phyloP scores from a whole-genome alignment of 2,329 filamentous ascomycete genomes.

The Nothophoma quercina region DNA sequence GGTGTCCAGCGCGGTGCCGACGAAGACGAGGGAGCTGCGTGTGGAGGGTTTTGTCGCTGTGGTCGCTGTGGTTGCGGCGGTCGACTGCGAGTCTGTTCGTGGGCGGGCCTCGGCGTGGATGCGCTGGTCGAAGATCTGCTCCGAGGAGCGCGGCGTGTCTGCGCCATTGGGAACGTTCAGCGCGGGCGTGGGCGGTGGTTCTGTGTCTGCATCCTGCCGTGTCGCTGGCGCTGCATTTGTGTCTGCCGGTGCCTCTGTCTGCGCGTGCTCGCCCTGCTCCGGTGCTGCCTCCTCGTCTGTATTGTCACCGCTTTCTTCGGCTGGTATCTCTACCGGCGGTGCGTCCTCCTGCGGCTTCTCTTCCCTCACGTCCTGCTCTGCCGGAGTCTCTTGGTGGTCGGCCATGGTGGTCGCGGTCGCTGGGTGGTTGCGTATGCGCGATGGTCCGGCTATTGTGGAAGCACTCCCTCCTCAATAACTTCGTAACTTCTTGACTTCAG shows the following conservation, averaged over 20 bases:
- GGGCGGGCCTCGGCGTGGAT: conserved; percentile 46
- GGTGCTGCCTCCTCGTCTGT: conserved; percentile 18
- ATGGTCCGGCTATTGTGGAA: conserved; percentile 22
- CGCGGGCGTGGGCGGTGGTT: conserved; percentile 28
- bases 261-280: conserved; percentile 12
- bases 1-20: conserved; percentile 89
- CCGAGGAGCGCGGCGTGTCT: conserved; percentile 43
- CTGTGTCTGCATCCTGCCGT: neutral
- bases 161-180: conserved; percentile 33
- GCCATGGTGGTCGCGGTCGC: conserved; percentile 42
- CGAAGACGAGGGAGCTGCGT: conserved; percentile 94
- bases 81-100: conserved; percentile 69
- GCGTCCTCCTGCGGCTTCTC: neutral
- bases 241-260: conserved; percentile 2
- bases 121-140: conserved; percentile 47
- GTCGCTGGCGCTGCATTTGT: conserved; percentile 20
- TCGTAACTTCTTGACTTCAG: conserved; percentile 19
- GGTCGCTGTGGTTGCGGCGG: conserved; percentile 57
- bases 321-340: neutral
- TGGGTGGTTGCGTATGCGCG: conserved; percentile 11
- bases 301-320: neutral
- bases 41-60: conserved; percentile 62
- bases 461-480: conserved; percentile 26
- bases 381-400: conserved; percentile 32
- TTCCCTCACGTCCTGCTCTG: conserved; percentile 4